A percentile compares a stretch with the other conserved stretches of the same genome.
These are phyloP conservation scores for Suillus subluteus DNA, from an alignment of 768 basidiomycete species.

Conservation along the genomic window DNA sequence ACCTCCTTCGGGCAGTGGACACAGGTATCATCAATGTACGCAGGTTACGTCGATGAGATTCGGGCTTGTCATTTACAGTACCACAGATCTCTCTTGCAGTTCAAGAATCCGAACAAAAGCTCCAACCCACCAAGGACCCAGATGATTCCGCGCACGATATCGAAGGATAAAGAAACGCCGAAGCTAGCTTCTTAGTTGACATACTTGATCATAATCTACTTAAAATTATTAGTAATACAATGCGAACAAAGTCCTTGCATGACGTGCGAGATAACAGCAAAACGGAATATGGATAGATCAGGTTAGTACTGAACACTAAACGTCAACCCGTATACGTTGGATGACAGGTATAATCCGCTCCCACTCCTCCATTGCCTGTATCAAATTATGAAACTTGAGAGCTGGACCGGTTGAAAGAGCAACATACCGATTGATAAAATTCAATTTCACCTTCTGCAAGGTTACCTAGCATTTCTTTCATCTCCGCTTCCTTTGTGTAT, in stretches of 20 bases:
- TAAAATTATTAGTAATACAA: slow-evolving; percentile 16
- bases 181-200: not conserved
- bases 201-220: slow-evolving; percentile 3
- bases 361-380: slow-evolving; percentile 95
- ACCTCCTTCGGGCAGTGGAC: slow-evolving; percentile 79
- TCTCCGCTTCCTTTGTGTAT: slow-evolving; percentile 88
- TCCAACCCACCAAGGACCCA: slow-evolving; percentile 32
- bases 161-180: slow-evolving; percentile 18
- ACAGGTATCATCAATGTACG: slow-evolving; percentile 80
- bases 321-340: slow-evolving; percentile 92
- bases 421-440: slow-evolving; percentile 82
- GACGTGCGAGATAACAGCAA: slow-evolving; percentile 17
- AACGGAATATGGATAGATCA: slow-evolving; percentile 21
- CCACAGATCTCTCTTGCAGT: slow-evolving; percentile 72
- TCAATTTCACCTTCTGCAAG: slow-evolving; percentile 95
- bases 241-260: slow-evolving; percentile 16
- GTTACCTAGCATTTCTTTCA: slow-evolving; percentile 92
- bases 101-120: slow-evolving; percentile 79
- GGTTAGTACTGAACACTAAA: slow-evolving; percentile 44
- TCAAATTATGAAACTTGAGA: slow-evolving; percentile 12
- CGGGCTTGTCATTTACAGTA: not conserved
- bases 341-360: slow-evolving; percentile 92
- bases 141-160: slow-evolving; percentile 11
- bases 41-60: not conserved
- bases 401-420: slow-evolving; percentile 9